Conservation (phyloP, 305 asterid genomes). For the Rubia tinctorum region DNA sequence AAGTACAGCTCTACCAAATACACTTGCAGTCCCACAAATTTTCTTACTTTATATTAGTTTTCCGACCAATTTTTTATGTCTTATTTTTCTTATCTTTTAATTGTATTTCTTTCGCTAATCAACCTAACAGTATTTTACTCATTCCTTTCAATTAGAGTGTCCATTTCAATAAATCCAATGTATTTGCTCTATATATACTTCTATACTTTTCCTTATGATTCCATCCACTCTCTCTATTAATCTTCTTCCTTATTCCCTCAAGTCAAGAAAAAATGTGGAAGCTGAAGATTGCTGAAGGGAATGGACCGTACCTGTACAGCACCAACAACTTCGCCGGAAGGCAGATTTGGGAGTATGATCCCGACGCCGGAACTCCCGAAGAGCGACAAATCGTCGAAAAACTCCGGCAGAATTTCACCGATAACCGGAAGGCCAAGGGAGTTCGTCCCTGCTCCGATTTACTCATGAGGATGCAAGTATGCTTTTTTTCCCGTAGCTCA, state of each 20-base stretch:
- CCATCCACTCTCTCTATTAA: background rate
- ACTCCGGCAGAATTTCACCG: constrained; percentile 15
- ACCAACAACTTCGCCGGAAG: constrained; percentile 25
- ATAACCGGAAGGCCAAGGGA: constrained; percentile 15
- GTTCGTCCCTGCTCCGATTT: constrained; percentile 30
- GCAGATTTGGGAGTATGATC: constrained; percentile 29
- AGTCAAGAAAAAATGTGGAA: constrained; percentile 16
- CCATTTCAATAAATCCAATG: too few relatives aligned
- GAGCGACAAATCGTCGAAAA: constrained; percentile 19
- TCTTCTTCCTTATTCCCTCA: background rate
- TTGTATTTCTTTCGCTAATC: too few relatives aligned
- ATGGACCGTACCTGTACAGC: constrained; percentile 23
- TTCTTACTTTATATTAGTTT: too few relatives aligned
- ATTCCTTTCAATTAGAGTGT: too few relatives aligned
- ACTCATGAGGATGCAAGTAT: constrained; percentile 33
- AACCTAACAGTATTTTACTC: too few relatives aligned
- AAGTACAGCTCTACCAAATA: too few relatives aligned
- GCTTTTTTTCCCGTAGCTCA: background rate
- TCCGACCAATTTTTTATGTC: too few relatives aligned
- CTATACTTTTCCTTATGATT: too few relatives aligned
- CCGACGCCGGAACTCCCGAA: constrained; percentile 21
- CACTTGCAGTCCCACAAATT: too few relatives aligned
- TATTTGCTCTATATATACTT: background rate
- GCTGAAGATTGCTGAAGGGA: constrained; percentile 27
- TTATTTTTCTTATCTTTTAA: too few relatives aligned